Evolutionary conservation across 176 grass and related monocot species (phyloP), one percentile per base, ranked within the genome.

Genomic region (Alopecurus myosuroides): DNA sequence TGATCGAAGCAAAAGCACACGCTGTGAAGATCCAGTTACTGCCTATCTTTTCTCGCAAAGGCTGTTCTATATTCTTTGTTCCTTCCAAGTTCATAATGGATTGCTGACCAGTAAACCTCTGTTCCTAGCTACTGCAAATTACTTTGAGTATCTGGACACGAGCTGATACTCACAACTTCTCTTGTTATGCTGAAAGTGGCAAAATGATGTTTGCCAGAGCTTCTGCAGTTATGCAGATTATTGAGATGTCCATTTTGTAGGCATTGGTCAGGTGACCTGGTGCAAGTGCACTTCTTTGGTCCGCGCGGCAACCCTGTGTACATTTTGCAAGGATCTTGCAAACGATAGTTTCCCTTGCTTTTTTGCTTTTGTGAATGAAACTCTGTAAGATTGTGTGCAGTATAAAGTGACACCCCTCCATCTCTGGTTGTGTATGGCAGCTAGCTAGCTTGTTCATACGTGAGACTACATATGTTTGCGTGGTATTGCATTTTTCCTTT

Each of bases 1-100:
- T 92, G 81, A 95, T 42, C 4, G 15, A 41, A 69, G n/a, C 69
- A 60, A 20, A 23, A 53, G 53, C 61, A 63, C 11, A 11, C 37
- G 68, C 63, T 74, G 31, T 62, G 31, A 88, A 86, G 33, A 77
- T 62, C 31, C 20, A 62, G 18, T n/a, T 71, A 9, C 62, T 74
- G 63, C 19, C 48, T 34, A 63, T 45, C 7, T 60, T 78, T 72
- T 70, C 50, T 23, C 0, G 12, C 19, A 14, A 62, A 30, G 22
- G 34, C 17, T 48, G 56, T 58, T 64, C n/a, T 35, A 28, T 76
- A 19, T 72, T 48, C 41, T 73, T 73, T 60, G 11, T 41, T 63
- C n/a, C 26, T 41, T 73, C 10, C 10, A 9, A 20, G 15, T 82
- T 41, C 12, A 78, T 19, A 45, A 25, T 69, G 11, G 23, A 62